Evolutionary conservation across 2,329 filamentous ascomycete genomes (phyloP).

Genomic region (Lojkania enalia): DNA sequence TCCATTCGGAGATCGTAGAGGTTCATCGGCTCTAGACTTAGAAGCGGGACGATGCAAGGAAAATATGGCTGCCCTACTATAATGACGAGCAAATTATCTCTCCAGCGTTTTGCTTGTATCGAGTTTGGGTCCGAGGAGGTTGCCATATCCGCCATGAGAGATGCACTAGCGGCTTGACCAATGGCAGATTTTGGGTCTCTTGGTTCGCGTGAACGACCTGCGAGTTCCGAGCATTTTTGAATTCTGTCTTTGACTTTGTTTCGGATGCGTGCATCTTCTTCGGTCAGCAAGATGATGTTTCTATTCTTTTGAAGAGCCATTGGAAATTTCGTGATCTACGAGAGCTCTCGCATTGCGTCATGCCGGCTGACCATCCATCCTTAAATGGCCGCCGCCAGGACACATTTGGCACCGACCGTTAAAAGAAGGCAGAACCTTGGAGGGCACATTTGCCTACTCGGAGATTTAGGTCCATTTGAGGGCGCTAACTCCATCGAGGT

Average conservation of each 20-base stretch:
- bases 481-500: too few relatives aligned
- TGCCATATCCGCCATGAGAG: constrained; percentile 37
- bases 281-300: constrained; percentile 33
- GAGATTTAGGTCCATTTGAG: too few relatives aligned
- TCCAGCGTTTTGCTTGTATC: constrained; percentile 8
- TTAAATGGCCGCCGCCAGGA: too few relatives aligned
- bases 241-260: constrained; percentile 25
- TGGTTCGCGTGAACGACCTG: constrained; percentile 19
- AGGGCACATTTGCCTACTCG: too few relatives aligned
- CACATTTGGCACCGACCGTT: too few relatives aligned
- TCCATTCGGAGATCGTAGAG: constrained; percentile 44
- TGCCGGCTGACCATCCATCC: too few relatives aligned
- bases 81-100: constrained; percentile 25
- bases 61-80: constrained; percentile 29
- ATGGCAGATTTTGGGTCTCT: constrained; percentile 28
- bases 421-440: too few relatives aligned
- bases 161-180: constrained; percentile 33
- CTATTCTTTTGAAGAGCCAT: too few relatives aligned
- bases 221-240: constrained; percentile 20
- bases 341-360: too few relatives aligned
- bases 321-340: too few relatives aligned
- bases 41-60: constrained; percentile 21
- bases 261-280: constrained; percentile 31
- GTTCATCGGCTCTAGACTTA: constrained; percentile 27
- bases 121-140: constrained; percentile 22